Percentiles rank a stretch among this genome's conserved stretches.
These are phyloP conservation scores for Colletotrichum higginsianum DNA, from an alignment of 2,329 filamentous ascomycete species.

Conservation along the genomic window DNA sequence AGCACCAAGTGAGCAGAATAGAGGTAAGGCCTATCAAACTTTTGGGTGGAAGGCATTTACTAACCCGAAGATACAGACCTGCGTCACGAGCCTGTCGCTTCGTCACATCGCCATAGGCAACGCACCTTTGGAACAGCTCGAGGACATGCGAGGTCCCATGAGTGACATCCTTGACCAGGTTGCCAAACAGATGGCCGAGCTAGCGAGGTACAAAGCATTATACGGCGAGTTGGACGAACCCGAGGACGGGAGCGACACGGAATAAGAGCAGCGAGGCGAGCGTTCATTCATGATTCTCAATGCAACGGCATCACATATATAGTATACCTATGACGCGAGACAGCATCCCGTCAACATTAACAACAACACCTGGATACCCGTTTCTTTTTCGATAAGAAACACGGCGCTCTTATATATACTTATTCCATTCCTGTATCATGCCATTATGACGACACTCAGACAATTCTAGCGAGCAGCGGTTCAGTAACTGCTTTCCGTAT, in stretches of 20 bases:
- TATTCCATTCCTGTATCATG: slow-evolving; percentile 39
- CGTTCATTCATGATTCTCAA: slow-evolving; percentile 39
- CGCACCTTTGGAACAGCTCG: slow-evolving; percentile 72
- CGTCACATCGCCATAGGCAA: slow-evolving; percentile 84
- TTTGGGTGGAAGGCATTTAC: slow-evolving; percentile 7
- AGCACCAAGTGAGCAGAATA: slow-evolving; percentile 95
- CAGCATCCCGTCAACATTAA: slow-evolving; percentile 34
- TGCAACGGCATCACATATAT: slow-evolving; percentile 38
- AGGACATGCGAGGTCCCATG: slow-evolving; percentile 85
- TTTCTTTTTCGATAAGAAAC: slow-evolving; percentile 30
- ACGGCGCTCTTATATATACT: slow-evolving; percentile 39
- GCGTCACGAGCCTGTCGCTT: slow-evolving; percentile 82
- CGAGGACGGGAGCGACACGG: slow-evolving; percentile 53
- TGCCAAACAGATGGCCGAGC: slow-evolving; percentile 72
- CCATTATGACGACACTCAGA: slow-evolving; percentile 37
- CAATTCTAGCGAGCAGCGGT: slow-evolving; percentile 24
- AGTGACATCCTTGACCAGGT: slow-evolving; percentile 76
- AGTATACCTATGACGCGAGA: slow-evolving; percentile 42
- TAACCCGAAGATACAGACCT: slow-evolving; percentile 72
- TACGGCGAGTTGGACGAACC: slow-evolving; percentile 62
- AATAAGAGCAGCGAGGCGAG: slow-evolving; percentile 46
- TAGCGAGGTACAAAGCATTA: slow-evolving; percentile 71
- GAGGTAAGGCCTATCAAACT: slow-evolving; percentile 76
- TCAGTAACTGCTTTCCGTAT: slow-evolving; percentile 19
- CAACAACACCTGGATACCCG: slow-evolving; percentile 40